Conservation (phyloP, 495 filamentous ascomycete genomes). For the Opeltia flavorubescens region DNA sequence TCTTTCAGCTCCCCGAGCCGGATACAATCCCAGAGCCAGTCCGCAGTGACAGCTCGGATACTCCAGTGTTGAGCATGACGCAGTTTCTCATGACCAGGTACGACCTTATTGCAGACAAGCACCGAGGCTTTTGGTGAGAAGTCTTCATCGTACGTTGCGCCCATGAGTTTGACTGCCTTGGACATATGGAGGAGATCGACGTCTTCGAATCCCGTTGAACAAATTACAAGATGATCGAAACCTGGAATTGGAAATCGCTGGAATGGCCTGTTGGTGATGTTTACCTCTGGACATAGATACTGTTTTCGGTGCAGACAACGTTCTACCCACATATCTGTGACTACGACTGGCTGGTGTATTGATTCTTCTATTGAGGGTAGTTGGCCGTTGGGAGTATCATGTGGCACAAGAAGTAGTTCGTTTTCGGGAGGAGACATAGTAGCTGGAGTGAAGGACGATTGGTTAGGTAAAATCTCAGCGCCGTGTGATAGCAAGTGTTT, state of each 20-base stretch:
- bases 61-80: constrained; percentile 55
- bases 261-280: constrained; percentile 66
- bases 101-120: constrained; percentile 48
- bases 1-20: constrained; percentile 34
- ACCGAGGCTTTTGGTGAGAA: constrained; percentile 52
- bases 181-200: constrained; percentile 74
- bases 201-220: constrained; percentile 70
- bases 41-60: constrained; percentile 60
- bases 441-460: constrained; percentile 26
- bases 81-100: constrained; percentile 60
- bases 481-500: constrained; percentile 40
- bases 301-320: constrained; percentile 62
- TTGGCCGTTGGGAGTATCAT: constrained; percentile 26
- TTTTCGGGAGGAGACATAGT: constrained; percentile 27
- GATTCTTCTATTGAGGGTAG: constrained; percentile 28
- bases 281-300: constrained; percentile 51
- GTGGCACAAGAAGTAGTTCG: constrained; percentile 41
- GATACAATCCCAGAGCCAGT: constrained; percentile 82
- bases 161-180: constrained; percentile 59
- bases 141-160: constrained; percentile 63
- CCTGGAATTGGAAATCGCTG: constrained; percentile 50
- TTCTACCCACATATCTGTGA: constrained; percentile 92
- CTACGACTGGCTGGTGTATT: constrained; percentile 34
- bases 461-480: constrained; percentile 30
- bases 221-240: constrained; percentile 57